Conservation (phyloP, 306 rosid genomes). For the Cucumis hystrix region DNA sequence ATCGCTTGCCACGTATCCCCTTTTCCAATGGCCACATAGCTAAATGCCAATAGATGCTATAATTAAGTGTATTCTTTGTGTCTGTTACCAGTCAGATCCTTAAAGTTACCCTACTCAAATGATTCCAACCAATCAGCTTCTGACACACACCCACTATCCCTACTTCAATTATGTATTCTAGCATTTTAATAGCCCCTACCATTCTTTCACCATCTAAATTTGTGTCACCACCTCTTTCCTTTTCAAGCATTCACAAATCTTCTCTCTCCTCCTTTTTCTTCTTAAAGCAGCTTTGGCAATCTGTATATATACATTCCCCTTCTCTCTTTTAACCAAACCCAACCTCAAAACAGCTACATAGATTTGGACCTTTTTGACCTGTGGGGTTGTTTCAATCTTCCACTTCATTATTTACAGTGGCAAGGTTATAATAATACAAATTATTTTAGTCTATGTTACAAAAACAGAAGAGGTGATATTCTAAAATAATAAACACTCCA, state of each 20-base stretch:
- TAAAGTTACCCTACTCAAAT: neutral
- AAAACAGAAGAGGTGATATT: no score
- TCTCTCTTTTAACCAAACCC: neutral
- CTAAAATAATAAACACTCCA: no score
- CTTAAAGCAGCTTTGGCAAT: neutral
- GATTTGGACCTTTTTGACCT: no score
- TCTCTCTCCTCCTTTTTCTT: neutral
- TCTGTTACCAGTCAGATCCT: slow-evolving; percentile 1
- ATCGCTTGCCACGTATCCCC: neutral
- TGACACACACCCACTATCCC: neutral
- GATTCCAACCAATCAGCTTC: neutral
- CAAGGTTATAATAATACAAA: no score
- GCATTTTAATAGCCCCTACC: neutral
- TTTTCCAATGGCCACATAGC: neutral
- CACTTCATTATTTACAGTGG: no score
- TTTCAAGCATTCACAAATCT: neutral
- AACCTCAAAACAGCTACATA: neutral
- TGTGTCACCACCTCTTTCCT: neutral
- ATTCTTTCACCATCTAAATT: neutral
- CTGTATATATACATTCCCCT: neutral
- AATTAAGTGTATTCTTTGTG: neutral
- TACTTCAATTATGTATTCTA: neutral
- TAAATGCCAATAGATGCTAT: neutral
- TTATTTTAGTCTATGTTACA: no score
- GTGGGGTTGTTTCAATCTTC: rapidly evolving